Percentiles rank a stretch among this genome's conserved stretches.
phyloP scores from a whole-genome alignment of 2,329 filamentous ascomycete species.

The Botrytis byssoidea region DNA sequence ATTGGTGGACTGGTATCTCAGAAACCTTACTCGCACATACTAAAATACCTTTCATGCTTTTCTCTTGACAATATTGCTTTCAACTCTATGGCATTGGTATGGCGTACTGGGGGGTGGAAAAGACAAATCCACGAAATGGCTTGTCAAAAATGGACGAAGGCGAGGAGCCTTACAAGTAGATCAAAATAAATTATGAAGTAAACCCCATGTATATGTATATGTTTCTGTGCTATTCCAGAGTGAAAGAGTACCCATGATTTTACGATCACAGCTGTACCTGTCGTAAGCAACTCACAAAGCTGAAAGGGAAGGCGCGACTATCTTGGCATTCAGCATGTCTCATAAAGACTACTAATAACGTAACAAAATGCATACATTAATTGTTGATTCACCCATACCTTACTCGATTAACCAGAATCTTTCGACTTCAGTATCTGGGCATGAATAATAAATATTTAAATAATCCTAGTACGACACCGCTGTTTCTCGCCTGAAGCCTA shows the following conservation, averaged over 20 bases:
- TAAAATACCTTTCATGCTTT: conserved; percentile 45
- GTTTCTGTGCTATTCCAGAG: not conserved
- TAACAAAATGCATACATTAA: not conserved
- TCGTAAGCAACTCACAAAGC: conserved; percentile 7
- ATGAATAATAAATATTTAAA: conserved; percentile 12
- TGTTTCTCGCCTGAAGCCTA: conserved; percentile 20
- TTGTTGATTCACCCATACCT: not conserved
- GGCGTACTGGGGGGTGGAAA: conserved; percentile 22
- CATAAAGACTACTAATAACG: conserved; percentile 9
- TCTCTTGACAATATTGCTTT: conserved; percentile 29
- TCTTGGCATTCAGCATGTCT: conserved; percentile 1
- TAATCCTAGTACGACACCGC: conserved; percentile 18
- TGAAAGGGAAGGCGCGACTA: conserved; percentile 12
- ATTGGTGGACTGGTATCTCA: conserved; percentile 97
- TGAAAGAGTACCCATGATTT: not conserved
- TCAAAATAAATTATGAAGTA: conserved; percentile 18
- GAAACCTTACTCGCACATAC: conserved; percentile 94
- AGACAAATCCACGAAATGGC: conserved; percentile 13
- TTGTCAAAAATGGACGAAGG: conserved; percentile 19
- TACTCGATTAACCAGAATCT: not conserved
- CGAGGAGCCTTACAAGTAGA: conserved; percentile 20
- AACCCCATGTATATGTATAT: not conserved
- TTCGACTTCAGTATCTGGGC: not conserved
- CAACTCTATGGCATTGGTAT: conserved; percentile 36
- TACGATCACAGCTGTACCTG: not conserved